Evolutionary conservation across 495 filamentous ascomycete genomes (phyloP).

Genomic region (Tuber aestivum): DNA sequence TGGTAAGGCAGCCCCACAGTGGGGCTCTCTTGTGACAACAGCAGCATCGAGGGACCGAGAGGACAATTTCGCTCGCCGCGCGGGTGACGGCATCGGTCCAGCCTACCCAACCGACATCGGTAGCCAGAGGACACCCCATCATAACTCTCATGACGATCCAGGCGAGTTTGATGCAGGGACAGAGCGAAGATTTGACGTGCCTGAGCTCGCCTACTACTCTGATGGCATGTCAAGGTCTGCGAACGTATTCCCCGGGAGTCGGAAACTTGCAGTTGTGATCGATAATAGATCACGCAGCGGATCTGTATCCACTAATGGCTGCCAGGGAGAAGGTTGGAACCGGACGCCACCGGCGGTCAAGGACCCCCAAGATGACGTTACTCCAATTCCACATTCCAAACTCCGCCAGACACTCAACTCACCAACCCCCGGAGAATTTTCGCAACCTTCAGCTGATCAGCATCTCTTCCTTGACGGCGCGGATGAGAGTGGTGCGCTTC

Average conservation of each 20-base stretch:
- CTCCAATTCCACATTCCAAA: background rate
- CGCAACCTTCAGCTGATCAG: background rate
- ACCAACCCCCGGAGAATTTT: background rate
- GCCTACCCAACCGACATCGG: background rate
- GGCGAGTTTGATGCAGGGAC: background rate
- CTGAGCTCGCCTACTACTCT: background rate
- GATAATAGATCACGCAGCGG: slow-evolving; percentile 28
- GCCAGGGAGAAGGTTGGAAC: slow-evolving; percentile 5
- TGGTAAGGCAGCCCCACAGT: background rate
- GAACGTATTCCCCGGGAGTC: slow-evolving; percentile 27
- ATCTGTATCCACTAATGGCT: slow-evolving; percentile 24
- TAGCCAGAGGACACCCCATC: background rate
- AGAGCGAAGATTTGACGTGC: background rate
- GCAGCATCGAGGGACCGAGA: background rate
- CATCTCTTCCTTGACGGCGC: background rate
- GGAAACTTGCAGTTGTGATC: slow-evolving; percentile 34
- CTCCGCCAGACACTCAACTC: background rate
- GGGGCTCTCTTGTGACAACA: background rate
- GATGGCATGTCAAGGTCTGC: slow-evolving; percentile 15
- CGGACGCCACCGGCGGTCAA: slow-evolving; percentile 16
- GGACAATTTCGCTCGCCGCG: background rate
- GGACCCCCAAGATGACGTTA: slow-evolving; percentile 13
- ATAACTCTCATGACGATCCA: background rate
- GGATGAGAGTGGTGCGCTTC: background rate
- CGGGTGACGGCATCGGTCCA: background rate